Evolutionary conservation across 495 filamentous ascomycete genomes (phyloP), one percentile per base, ranked within the genome.

Genomic region (Xylaria scruposa): DNA sequence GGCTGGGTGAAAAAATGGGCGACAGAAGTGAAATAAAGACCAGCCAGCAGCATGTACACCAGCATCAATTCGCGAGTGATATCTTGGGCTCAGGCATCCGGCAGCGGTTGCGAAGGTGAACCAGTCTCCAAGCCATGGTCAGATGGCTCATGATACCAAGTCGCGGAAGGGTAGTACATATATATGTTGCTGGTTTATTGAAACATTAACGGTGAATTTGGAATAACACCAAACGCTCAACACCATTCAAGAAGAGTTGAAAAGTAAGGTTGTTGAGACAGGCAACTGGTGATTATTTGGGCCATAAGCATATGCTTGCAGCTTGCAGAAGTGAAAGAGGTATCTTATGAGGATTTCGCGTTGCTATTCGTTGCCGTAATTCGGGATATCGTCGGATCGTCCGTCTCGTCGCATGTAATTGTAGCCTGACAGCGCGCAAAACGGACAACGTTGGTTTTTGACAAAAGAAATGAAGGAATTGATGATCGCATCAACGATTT

Each of bases 401-500:
- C 77, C 72, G 72, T 72, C 60, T 74, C 67, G 76, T 76, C 74
- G 76, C 76, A 68, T 79, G 73, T 67, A 69, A 49, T 61, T 70
- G 59, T 73, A 72, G 36, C 75, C 75, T 63, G 71, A 76, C 74
- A 76, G 72, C 72, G 72, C 71, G 64, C 69, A 72, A 73, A 54
- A 75, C 64, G 74, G 72, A 61, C 31, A 67, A 62, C 67, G 73
- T 74, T 79, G 76, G 70, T 71, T 74, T 77, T 64, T 77, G 77
- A 81, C 79, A 83, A 81, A 84, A 73, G 80, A 84, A 85, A 83
- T 74, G 72, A 78, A 75, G 76, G 79, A 74, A 73, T 21, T 75
- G 77, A 84, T 82, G 81, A 61, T 82, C 78, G 83, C 83, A 84
- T 83, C 80, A 80, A 79, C 81, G 80, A 76, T 70, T 74, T 81